Evolutionary conservation across 805 yeast species (phyloP), one percentile per base, ranked within the genome.

Genomic region (Ogataea saltuana): DNA sequence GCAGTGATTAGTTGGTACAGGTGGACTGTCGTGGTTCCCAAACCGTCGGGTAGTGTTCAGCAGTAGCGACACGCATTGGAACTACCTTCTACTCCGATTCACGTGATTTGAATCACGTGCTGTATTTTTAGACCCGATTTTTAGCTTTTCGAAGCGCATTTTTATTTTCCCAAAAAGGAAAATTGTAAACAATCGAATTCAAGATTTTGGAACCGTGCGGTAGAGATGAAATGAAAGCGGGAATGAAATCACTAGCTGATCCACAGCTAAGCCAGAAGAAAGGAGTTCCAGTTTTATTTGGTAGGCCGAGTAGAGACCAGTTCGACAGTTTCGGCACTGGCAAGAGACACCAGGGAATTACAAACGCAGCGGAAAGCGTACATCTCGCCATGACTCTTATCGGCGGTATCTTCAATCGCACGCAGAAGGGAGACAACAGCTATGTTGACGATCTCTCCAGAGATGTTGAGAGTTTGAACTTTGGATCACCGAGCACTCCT

Each of bases 381-480:
- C 9, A 8, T n/a, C 12, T 18, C 35, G 35, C 12, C 31, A 55
- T 61, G 65, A 53, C 63, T 11, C 42, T 60, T n/a, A 59, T 60
- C 27, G 62, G 60, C 38, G 60, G 61, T 28, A 52, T 63, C 10
- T 63, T 63, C 46, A 55, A 51, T 27, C 56, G 64, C 29, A 38
- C 58, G 3, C 54, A 55, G 28, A 60, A 55, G 36, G 51, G 49
- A 11, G 65, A 60, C 20, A 42, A 50, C 35, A 49, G 55, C 34
- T 59, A 52, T 26, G 58, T 64, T 22, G 67, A 61, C 11, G 67
- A 64, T 26, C 54, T 64, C 7, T 61, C 68, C 1, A 55, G 56
- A 41, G 67, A 64, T 42, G 67, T 64, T 9, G 67, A 64, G 49
- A 54, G 60, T 13, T 45, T 64, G 21, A 61, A 56, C 39, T 63